phyloP scores from a whole-genome alignment of 1,284 basidiomycete species.

The Xerocomus nothofagi region DNA sequence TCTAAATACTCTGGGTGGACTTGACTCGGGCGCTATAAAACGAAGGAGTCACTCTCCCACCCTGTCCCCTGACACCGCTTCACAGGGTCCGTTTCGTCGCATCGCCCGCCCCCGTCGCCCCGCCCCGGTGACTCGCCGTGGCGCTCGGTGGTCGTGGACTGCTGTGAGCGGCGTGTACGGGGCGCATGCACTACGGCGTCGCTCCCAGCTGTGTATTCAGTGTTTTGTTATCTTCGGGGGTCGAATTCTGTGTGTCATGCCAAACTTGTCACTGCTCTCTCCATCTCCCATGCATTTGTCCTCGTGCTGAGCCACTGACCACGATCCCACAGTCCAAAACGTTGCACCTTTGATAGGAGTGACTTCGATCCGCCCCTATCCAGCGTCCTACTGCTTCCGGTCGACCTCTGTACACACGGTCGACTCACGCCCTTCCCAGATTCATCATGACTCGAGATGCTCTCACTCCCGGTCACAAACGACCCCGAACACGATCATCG shows the following conservation, averaged over 20 bases:
- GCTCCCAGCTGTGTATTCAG: not conserved
- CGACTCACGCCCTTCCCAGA: too few relatives aligned
- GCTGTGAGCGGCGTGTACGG: not conserved
- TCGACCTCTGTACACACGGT: too few relatives aligned
- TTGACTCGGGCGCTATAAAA: conserved; percentile 32
- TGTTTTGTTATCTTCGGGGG: not conserved
- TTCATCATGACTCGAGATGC: too few relatives aligned
- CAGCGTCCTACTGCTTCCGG: too few relatives aligned
- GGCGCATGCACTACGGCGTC: not conserved
- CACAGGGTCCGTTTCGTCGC: conserved; percentile 18
- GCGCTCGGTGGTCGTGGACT: not conserved
- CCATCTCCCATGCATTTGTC: conserved; percentile 7
- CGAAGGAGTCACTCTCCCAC: conserved; percentile 29
- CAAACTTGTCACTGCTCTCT: conserved; percentile 3
- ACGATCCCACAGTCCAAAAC: too few relatives aligned
- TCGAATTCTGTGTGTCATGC: conserved; percentile 1
- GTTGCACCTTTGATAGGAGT: too few relatives aligned
- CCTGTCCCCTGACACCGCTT: conserved; percentile 21
- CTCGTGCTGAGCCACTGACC: too few relatives aligned
- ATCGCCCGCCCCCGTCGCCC: conserved; percentile 10
- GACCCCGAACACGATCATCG: too few relatives aligned
- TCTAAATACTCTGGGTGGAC: conserved; percentile 23
- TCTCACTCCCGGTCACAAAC: too few relatives aligned
- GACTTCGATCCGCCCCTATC: too few relatives aligned
- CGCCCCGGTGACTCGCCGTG: conserved; percentile 8